Evolutionary conservation across 2,329 filamentous ascomycete genomes (phyloP).

Genomic region (Cercospora janseana): DNA sequence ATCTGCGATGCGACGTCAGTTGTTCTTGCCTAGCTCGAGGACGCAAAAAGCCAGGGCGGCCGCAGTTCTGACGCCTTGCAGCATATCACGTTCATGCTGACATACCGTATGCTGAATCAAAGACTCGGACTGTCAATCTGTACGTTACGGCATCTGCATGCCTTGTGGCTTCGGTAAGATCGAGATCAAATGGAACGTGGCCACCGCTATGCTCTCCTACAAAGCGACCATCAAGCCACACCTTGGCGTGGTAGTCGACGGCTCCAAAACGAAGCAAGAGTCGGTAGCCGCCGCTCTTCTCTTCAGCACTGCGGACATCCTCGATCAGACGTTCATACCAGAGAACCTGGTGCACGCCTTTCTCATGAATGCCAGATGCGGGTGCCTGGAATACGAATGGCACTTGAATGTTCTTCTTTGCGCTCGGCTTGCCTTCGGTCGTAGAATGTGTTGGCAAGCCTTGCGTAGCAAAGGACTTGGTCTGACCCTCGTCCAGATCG

Average conservation of each 20-base stretch:
- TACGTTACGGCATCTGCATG: conserved; percentile 20
- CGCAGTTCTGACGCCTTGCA: neutral
- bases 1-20: conserved; percentile 40
- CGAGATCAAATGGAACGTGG: conserved; percentile 58
- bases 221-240: conserved; percentile 56
- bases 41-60: neutral
- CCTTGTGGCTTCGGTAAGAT: conserved; percentile 50
- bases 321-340: conserved; percentile 58
- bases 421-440: conserved; percentile 36
- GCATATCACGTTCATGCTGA: neutral
- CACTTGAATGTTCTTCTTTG: conserved; percentile 57
- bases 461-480: conserved; percentile 53
- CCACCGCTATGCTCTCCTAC: conserved; percentile 59
- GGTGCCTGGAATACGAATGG: conserved; percentile 65
- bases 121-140: conserved; percentile 57
- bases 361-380: conserved; percentile 61
- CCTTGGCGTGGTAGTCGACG: conserved; percentile 59
- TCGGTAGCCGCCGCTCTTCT: conserved; percentile 39
- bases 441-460: conserved; percentile 49
- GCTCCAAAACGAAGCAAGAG: conserved; percentile 59
- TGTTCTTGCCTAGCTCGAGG: neutral
- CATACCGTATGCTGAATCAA: conserved; percentile 56
- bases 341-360: conserved; percentile 63
- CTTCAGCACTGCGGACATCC: conserved; percentile 29
- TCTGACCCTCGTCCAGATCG: conserved; percentile 59